Percentiles rank a stretch among this genome's conserved stretches.
phyloP scores from a whole-genome alignment of 495 filamentous ascomycete species.

The Penicillium tannophilum region DNA sequence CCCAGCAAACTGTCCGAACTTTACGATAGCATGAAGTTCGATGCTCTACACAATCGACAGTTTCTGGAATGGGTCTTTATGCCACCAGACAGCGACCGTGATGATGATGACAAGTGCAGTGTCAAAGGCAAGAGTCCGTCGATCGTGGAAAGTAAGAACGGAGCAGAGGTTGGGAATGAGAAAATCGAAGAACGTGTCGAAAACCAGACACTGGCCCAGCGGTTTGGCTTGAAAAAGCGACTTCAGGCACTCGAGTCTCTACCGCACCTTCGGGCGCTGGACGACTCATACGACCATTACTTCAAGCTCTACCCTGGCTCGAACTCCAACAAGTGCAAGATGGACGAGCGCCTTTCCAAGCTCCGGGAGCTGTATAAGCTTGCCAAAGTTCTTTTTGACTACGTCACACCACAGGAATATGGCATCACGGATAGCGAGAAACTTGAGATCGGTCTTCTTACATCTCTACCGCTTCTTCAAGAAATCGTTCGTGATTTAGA shows the following conservation, averaged over 20 bases:
- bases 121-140: conserved; percentile 27
- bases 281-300: conserved; percentile 65
- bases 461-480: conserved; percentile 86
- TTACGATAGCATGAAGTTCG: conserved; percentile 99
- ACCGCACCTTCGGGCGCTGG: conserved; percentile 47
- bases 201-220: conserved; percentile 45
- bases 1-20: conserved; percentile 97
- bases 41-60: conserved; percentile 92
- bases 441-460: conserved; percentile 94
- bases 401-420: conserved; percentile 97
- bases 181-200: conserved; percentile 40
- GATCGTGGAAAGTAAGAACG: conserved; percentile 26
- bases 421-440: conserved; percentile 93
- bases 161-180: conserved; percentile 27
- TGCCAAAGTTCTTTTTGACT: conserved; percentile 95
- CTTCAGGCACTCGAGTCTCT: conserved; percentile 44
- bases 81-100: conserved; percentile 66
- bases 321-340: conserved; percentile 75
- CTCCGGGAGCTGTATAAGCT: conserved; percentile 89
- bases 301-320: conserved; percentile 84
- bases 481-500: conserved; percentile 98
- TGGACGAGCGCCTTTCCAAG: conserved; percentile 81
- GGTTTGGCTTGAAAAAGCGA: conserved; percentile 51
- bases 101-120: conserved; percentile 59
- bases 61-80: conserved; percentile 99